Conservation (phyloP, 2,329 filamentous ascomycete species). For the Onygenales sp. region DNA sequence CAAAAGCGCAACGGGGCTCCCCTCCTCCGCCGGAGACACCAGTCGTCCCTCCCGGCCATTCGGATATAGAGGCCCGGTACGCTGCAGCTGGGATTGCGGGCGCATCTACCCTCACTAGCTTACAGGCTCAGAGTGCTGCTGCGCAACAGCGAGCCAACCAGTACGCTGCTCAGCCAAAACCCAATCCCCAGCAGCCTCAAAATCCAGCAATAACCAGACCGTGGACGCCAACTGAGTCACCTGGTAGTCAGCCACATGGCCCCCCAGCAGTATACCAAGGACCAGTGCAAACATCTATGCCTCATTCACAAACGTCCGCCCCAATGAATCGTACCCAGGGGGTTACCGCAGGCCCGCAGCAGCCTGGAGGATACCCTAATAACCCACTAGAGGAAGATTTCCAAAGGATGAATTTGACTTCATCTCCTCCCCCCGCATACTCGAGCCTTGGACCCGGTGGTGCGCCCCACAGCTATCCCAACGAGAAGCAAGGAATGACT, state of each 20-base stretch:
- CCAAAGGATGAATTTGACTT: slow-evolving; percentile 66
- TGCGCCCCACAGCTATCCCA: slow-evolving; percentile 52
- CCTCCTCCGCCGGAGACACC: slow-evolving; percentile 93
- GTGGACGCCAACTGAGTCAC: slow-evolving; percentile 91
- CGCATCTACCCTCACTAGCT: slow-evolving; percentile 66
- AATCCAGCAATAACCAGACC: slow-evolving; percentile 47
- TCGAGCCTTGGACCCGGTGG: slow-evolving; percentile 66
- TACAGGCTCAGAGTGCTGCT: slow-evolving; percentile 68
- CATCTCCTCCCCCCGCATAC: slow-evolving; percentile 91
- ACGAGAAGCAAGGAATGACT: slow-evolving; percentile 56
- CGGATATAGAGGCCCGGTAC: slow-evolving; percentile 84
- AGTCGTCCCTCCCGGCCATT: slow-evolving; percentile 61
- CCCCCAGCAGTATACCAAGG: slow-evolving; percentile 90
- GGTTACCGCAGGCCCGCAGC: slow-evolving; percentile 15
- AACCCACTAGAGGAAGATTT: slow-evolving; percentile 81
- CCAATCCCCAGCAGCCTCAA: slow-evolving; percentile 17
- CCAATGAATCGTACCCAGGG: slow-evolving; percentile 16
- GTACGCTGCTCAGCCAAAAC: slow-evolving; percentile 47
- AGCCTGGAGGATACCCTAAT: slow-evolving; percentile 39
- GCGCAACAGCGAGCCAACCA: slow-evolving; percentile 72
- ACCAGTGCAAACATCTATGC: slow-evolving; percentile 41
- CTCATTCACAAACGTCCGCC: slow-evolving; percentile 24
- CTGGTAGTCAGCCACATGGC: slow-evolving; percentile 76
- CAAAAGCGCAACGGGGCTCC: slow-evolving; percentile 80
- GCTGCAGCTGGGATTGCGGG: slow-evolving; percentile 85